These are phyloP conservation scores for Malus hybrid DNA, from an alignment of 331 rosid genomes.

Conservation along the genomic window DNA sequence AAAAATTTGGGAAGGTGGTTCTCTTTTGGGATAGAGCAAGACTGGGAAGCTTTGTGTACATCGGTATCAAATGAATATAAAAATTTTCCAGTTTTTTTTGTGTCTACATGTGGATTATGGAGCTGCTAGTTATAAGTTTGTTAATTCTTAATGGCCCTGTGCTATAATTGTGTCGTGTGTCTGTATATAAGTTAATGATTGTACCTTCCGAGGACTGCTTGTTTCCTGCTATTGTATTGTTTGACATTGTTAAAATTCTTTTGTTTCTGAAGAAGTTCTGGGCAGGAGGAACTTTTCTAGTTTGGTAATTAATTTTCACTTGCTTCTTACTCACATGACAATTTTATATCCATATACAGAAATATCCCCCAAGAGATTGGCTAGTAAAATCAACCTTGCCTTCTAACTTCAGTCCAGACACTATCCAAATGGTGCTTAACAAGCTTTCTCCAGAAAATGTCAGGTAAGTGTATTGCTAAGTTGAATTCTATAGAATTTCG, in stretches of 20 bases:
- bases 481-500: background rate
- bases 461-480: constrained; percentile 39
- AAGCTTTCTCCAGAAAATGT: constrained; percentile 69
- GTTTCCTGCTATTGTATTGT: background rate
- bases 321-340: constrained; percentile 1
- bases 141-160: background rate
- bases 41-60: background rate
- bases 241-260: background rate
- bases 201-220: background rate
- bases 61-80: background rate
- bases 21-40: background rate
- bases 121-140: background rate
- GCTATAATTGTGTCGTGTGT: background rate
- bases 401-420: constrained; percentile 45
- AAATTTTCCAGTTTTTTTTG: background rate
- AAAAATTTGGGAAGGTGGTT: too few species aligned
- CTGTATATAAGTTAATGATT: background rate
- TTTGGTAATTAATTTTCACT: background rate
- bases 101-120: background rate
- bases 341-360: constrained; percentile 32
- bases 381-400: constrained; percentile 73
- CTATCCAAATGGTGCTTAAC: constrained; percentile 57
- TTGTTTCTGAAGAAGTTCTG: background rate
- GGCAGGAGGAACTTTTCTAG: background rate
- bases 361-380: constrained; percentile 86